Conservation (phyloP, 2,329 filamentous ascomycete species). For the Pezicula radicicola region DNA sequence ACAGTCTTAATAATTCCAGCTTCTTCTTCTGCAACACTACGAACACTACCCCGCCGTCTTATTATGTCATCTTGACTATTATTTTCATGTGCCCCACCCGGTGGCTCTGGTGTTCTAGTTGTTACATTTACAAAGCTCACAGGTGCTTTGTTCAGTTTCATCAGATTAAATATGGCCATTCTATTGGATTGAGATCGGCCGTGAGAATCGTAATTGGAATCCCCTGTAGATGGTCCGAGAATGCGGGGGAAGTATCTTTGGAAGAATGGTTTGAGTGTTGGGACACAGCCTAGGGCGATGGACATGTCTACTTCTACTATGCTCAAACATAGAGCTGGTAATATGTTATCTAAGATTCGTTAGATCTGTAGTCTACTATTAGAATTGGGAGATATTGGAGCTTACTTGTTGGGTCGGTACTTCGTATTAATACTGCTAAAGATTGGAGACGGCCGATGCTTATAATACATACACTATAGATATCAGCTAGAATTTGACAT, state of each 20-base stretch:
- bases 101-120: neutral
- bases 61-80: neutral
- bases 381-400: neutral
- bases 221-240: slow-evolving; percentile 1
- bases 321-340: slow-evolving; percentile 16
- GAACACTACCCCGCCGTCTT: neutral
- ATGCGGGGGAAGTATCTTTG: slow-evolving; percentile 15
- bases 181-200: neutral
- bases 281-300: slow-evolving; percentile 6
- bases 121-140: neutral
- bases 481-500: slow-evolving; percentile 19
- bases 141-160: neutral
- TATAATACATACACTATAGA: slow-evolving; percentile 26
- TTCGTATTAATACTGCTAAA: slow-evolving; percentile 8
- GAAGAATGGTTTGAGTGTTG: slow-evolving; percentile 6
- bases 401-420: slow-evolving; percentile 11
- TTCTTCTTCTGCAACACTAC: neutral
- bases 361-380: neutral
- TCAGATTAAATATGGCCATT: neutral
- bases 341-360: neutral
- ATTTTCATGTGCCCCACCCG: neutral
- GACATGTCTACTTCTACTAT: slow-evolving; percentile 4
- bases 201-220: neutral
- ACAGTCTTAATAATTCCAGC: neutral
- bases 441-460: slow-evolving; percentile 20